Conservation (phyloP, 768 basidiomycete species). For the Suillus occidentalis region DNA sequence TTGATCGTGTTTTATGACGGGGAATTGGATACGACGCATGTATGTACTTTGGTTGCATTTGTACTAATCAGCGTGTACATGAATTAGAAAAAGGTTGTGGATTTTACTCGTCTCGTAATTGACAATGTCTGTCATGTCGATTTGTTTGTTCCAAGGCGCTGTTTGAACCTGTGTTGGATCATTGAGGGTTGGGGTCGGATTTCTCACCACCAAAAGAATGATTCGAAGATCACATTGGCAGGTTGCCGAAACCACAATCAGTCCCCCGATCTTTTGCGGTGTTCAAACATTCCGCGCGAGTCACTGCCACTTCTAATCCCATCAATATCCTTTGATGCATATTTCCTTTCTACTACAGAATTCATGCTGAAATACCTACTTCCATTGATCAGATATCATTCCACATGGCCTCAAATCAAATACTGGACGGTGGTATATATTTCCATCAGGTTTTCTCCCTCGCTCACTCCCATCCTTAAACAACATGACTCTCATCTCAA, state of each 20-base stretch:
- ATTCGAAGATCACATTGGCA: neutral
- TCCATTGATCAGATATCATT: neutral
- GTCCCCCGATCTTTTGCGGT: neutral
- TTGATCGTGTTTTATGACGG: neutral
- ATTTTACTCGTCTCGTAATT: neutral
- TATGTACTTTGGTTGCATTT: conserved; percentile 3
- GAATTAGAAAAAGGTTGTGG: neutral
- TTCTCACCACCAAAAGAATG: neutral
- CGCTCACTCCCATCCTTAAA: neutral
- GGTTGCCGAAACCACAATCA: neutral
- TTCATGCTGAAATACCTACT: neutral
- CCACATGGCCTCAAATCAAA: neutral
- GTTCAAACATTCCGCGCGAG: neutral
- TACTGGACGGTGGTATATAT: neutral
- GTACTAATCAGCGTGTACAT: neutral
- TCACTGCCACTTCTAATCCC: neutral
- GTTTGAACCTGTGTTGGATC: neutral
- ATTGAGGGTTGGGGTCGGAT: no score
- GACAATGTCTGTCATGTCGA: neutral
- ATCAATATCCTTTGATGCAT: neutral
- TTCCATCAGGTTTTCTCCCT: neutral
- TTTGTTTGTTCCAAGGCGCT: neutral
- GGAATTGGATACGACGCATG: neutral
- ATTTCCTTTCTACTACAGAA: neutral
- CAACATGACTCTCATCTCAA: neutral